Evolutionary conservation across 2,329 filamentous ascomycete genomes (phyloP), one percentile per base, ranked within the genome.

Genomic region (Pseudonectria buxi): DNA sequence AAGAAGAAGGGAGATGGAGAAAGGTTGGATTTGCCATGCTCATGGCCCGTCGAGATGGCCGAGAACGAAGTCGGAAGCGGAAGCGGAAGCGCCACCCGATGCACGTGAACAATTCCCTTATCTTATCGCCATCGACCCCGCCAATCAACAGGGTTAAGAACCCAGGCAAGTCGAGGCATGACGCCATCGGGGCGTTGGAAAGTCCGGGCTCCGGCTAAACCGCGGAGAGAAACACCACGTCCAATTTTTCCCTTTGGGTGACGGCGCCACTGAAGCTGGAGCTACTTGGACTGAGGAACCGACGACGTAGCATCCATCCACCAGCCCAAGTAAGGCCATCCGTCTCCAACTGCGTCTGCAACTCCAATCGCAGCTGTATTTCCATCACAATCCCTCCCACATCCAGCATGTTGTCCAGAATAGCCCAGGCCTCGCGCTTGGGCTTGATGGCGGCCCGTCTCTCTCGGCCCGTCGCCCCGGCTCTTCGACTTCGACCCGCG

Each of bases 361-460:
- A n/a, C n/a, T n/a, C n/a, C n/a, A n/a, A n/a, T n/a, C 24, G 15
- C 25, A 30, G 24, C 35, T 32, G 25, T 33, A 7, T 26, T 43
- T 15, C 28, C 14, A n/a, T n/a, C n/a, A n/a, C n/a, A 18, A 26
- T 28, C 16, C 22, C 18, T 24, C 13, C 26, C 30, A 12, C 40
- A 36, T 51, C n/a, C 51, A 45, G 54, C 58, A 75, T 75, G 45
- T 43, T 68, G 53, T 58, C 55, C 18, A 46, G 53, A 54, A 45
- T 57, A 46, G 56, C 53, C 45, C 52, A 51, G 43, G 53, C 55
- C 38, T 51, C 57, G 39, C 49, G 56, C 45, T 48, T 61, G 49
- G 58, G 54, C 47, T 48, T 54, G 49, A 46, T 49, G 40, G 48
- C 53, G 31, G 47, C 53, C 35, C 54, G 51, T 30, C 41, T 55